phyloP scores from a whole-genome alignment of 2,329 filamentous ascomycete genomes.

The Cladosporium sp. region DNA sequence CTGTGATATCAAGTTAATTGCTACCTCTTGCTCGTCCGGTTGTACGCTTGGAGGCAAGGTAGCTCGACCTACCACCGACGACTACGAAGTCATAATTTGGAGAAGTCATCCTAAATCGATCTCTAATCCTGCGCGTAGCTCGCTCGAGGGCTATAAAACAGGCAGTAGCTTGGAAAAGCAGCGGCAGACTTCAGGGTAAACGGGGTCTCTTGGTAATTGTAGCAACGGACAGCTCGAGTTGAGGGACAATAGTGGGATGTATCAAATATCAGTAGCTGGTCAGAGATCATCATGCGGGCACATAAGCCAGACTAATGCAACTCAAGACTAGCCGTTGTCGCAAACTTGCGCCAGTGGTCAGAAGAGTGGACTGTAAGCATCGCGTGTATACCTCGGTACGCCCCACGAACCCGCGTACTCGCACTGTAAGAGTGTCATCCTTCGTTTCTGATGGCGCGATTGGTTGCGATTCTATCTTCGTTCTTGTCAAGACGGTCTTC shows the following conservation, averaged over 20 bases:
- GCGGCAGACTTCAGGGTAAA: no score
- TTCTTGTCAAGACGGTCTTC: no score
- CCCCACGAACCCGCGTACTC: no score
- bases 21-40: background rate
- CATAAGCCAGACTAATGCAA: background rate
- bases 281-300: background rate
- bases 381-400: no score
- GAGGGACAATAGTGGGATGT: background rate
- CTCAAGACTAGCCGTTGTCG: background rate
- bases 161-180: no score
- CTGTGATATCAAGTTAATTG: slow-evolving; percentile 30
- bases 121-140: background rate
- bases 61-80: slow-evolving; percentile 34
- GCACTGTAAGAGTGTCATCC: no score
- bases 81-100: slow-evolving; percentile 35
- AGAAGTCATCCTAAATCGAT: background rate
- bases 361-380: background rate
- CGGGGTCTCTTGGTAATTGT: no score
- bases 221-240: no score
- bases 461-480: no score
- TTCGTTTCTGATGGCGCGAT: no score
- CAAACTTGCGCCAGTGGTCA: background rate
- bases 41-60: background rate
- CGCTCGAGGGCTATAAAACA: no score
- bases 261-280: background rate